Conservation (phyloP, 176 grass and related monocot genomes). For the Lolium multiflorum region DNA sequence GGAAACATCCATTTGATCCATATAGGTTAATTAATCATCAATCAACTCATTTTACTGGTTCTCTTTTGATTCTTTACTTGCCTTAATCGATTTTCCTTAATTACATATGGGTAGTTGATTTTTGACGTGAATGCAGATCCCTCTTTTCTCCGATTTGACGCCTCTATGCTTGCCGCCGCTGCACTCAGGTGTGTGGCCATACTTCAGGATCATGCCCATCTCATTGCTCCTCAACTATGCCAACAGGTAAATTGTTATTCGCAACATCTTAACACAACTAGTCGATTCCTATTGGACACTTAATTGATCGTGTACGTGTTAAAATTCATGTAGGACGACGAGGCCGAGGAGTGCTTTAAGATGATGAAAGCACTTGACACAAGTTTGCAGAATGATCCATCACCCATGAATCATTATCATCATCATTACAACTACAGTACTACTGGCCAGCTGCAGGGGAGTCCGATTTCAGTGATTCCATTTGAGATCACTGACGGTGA, state of each 20-base stretch:
- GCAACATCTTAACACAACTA: background rate
- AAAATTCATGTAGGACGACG: background rate
- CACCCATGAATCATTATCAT: background rate
- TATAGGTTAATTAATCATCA: background rate
- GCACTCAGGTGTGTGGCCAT: constrained; percentile 48
- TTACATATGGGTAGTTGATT: background rate
- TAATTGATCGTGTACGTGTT: background rate
- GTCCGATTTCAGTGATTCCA: constrained; percentile 31
- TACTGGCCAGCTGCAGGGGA: background rate
- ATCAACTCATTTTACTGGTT: background rate
- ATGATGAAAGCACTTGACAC: constrained; percentile 40
- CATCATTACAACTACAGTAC: background rate
- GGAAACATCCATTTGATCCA: too few relatives aligned
- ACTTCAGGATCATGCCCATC: background rate
- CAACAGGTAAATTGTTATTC: constrained; percentile 17
- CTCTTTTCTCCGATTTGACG: constrained; percentile 47
- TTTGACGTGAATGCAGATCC: constrained; percentile 23
- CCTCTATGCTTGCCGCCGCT: constrained; percentile 51
- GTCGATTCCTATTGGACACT: background rate
- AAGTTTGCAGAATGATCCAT: background rate
- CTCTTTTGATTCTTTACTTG: background rate
- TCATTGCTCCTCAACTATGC: background rate
- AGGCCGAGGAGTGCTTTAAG: constrained; percentile 33
- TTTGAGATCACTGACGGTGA: background rate
- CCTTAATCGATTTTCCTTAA: background rate